Base-by-base conservation (phyloP, 2,329 filamentous ascomycete genomes). In the Metarhizium humberi region DNA sequence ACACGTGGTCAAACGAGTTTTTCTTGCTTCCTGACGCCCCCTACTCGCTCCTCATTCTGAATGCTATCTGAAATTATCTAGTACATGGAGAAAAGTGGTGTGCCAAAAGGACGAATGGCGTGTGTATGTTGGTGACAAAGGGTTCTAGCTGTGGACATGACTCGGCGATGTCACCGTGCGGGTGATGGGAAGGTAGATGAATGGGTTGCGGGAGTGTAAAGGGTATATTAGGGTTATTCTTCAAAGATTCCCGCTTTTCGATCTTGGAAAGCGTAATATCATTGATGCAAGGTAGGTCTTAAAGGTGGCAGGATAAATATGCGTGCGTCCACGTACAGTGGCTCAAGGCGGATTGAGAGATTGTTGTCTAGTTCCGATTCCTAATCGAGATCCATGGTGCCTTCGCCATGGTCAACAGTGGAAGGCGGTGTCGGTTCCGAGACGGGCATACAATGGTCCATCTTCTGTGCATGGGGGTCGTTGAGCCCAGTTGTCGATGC, bases 341-440 rank as follows among this genome's bases (percentile, higher is more conserved):
- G 38, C 14, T 43, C 13, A 43, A 43, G n/a, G 40, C 14, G 40
- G 40, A 43, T 16, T 14, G 40, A 3, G 42, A 8, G 42, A 20
- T 20, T 10, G 18, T 18, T 6, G 16, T 25, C 5, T 20, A 20
- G 42, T 50, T 36, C 30, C 16, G 48, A 36, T 10, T 49, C 32
- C 61, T 63, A 73, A 53, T 74, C 72, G 25, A 74, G 63, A 30
- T 74, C 72, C 72, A 74, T 74, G 10, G 64, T 58, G 43, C 66
- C 63, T 57, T 72, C 70, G 30, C 64, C 69, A 45, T 71, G 67
- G 50, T 73, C 71, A 46, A 72, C 68, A 36, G 71, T 73, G 4
- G 70, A 71, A 6, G 71, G 71, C 45, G 71, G 71, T 25, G 71
- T 73, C 14, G 71, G 71, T 57, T 73, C 71, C 14, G 69, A 67